Evolutionary conservation across 2,329 filamentous ascomycete genomes (phyloP), one percentile per base, ranked within the genome.

Genomic region (Curvularia sp.): DNA sequence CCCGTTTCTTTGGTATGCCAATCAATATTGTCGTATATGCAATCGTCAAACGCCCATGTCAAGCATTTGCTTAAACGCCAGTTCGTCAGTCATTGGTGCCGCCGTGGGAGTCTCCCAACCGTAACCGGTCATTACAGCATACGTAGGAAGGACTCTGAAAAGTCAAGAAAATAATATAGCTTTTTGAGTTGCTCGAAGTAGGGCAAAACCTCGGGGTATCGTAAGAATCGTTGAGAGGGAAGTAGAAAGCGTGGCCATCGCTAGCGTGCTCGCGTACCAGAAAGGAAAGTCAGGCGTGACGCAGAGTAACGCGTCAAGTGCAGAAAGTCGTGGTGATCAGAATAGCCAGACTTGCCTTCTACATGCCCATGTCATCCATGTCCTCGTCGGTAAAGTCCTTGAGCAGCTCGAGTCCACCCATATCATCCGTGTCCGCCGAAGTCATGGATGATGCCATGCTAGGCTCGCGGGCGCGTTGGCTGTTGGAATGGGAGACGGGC

Each of bases 331-430:
- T 15, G 30, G n/a, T 45, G 6, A 39, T 28, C 19, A 56, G 36
- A 19, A 49, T 46, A 21, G 13, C 7, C 25, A 46, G n/a, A 30
- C 28, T 46, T 38, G 25, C 36, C 49, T 52, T 25, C 55, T 59
- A 50, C 47, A 46, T 42, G 52, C 47, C 58, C 55, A 60, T 15
- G 9, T 65, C 58, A 13, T 67, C 60, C 60, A 64, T 61, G 50
- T 71, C 63, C 1, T 74, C 73, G 18, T 73, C 67, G 32, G 71
- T 69, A 25, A 68, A 69, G 32, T 75, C 63, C 28, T 70, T 59
- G 36, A 76, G 67, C n/a, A 76, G 61, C 25, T 74, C 72, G n/a
- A 76, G 65, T 4, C 70, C 72, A n/a, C 57, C 64, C 46, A 65
- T 71, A 5, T 69, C 67, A 28, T 73, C 68, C 1, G 54, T 38